Base-by-base conservation (phyloP, 805 yeast genomes). In the Scheffersomyces stipitis region DNA sequence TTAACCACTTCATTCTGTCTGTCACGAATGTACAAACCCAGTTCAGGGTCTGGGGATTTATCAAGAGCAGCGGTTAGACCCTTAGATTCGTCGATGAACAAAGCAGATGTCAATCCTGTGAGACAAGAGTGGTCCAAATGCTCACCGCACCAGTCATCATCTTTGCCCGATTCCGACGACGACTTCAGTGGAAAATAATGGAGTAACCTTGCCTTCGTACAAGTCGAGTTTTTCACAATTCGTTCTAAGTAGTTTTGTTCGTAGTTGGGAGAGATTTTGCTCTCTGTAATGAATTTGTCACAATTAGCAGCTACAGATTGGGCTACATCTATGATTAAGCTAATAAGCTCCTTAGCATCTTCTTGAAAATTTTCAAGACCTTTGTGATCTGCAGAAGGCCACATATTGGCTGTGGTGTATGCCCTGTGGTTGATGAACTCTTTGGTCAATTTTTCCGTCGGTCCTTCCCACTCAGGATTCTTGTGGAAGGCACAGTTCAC, bases 51-150 rank as follows among this genome's bases (percentile, higher is more conserved):
- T 0, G 78, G 78, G 15, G 58, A 53, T 9, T 29, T n/a, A 13
- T 48, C 59, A 5, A 71, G 45, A 6, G 44, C 56, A 36, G 41
- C 36, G 24, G 41, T 36, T 6, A 51, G 40, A 3, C 52, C 51
- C n/a, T 42, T 36, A 1, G 56, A 44, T 37, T 74, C 77, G 37
- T 73, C 69, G 12, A 75, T 42, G 41, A 66, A 76, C 46, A 75
- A 51, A 9, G 82, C 81, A 15, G 80, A 70, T 1, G 82, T 76
- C 14, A 79, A 58, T 0, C 79, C 83, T 1, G 84, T 79, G 15
- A 79, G 55, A 48, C 83, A 76, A 4, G 80, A 73, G 45, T 78
- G 83, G 51, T 79, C 84, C 28, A 69, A 45, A 49, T 79, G 84
- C 45, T 76, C 80, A 0, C 82, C 83, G 52, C 84, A 79, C 84